Percentiles rank a stretch among this genome's conserved stretches.
Evolutionary conservation across 805 yeast species (phyloP).

Genomic region (Cyberlindnera meyerae): DNA sequence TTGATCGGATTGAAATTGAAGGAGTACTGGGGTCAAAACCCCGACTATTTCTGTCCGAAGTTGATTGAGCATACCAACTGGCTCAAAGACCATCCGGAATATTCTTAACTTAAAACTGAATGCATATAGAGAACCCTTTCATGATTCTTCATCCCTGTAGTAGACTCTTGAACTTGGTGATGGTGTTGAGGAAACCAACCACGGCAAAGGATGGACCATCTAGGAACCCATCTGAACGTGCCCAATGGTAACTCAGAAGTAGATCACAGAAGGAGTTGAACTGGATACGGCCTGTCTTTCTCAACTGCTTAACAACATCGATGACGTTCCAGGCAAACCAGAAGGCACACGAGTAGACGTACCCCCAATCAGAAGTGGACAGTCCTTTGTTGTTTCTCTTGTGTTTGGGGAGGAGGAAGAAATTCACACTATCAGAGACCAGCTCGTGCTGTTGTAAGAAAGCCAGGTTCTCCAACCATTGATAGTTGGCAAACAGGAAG

Average conservation of each 20-base stretch:
- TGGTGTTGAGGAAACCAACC: constrained; percentile 17
- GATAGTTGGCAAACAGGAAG: constrained; percentile 14
- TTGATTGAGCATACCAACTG: constrained; percentile 32
- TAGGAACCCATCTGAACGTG: constrained; percentile 15
- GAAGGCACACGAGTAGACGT: constrained; percentile 19
- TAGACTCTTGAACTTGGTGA: constrained; percentile 9
- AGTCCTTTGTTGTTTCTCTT: constrained; percentile 6
- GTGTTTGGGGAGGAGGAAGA: constrained; percentile 11
- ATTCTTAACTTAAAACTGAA: neutral
- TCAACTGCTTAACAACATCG: constrained; percentile 11
- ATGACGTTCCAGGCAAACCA: constrained; percentile 17
- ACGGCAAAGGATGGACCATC: constrained; percentile 16
- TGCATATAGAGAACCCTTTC: neutral
- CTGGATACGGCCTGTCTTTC: constrained; percentile 5
- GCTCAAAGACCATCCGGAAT: constrained; percentile 28
- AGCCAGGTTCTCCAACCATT: constrained; percentile 20
- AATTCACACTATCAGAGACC: constrained; percentile 11
- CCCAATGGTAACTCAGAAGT: constrained; percentile 21
- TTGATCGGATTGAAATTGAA: constrained; percentile 27
- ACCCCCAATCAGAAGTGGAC: constrained; percentile 19
- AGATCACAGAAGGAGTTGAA: constrained; percentile 14
- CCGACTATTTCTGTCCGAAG: constrained; percentile 27
- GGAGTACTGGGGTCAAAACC: constrained; percentile 25
- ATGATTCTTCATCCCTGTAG: no score
- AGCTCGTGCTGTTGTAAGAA: constrained; percentile 17